Conservation (phyloP, 768 basidiomycete species). For the Holtermanniella nyarrowii region DNA sequence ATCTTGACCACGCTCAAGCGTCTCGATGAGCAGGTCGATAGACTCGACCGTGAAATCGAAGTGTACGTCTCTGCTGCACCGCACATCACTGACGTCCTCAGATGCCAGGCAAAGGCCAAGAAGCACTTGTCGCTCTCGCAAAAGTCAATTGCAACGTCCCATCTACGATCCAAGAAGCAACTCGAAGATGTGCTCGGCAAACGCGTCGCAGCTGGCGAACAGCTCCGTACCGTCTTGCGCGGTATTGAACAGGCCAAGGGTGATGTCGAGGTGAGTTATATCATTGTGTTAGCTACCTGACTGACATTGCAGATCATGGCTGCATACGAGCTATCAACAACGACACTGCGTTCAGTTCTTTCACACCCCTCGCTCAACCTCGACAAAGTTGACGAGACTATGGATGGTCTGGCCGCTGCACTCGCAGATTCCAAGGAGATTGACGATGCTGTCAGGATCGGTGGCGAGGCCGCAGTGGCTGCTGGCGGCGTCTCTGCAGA, state of each 20-base stretch:
- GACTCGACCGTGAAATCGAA: constrained; percentile 59
- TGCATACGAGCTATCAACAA: constrained; percentile 70
- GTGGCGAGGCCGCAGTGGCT: constrained; percentile 53
- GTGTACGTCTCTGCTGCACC: constrained; percentile 48
- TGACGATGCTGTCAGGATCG: constrained; percentile 62
- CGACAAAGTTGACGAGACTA: constrained; percentile 70
- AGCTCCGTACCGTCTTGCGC: constrained; percentile 63
- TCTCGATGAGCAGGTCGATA: constrained; percentile 59
- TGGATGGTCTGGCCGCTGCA: constrained; percentile 76
- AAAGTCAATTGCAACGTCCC: constrained; percentile 61
- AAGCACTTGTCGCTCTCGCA: constrained; percentile 58
- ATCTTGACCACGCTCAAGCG: constrained; percentile 61
- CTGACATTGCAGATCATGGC: constrained; percentile 61
- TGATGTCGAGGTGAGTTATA: constrained; percentile 61
- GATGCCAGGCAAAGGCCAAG: constrained; percentile 58
- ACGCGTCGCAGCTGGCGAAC: constrained; percentile 61
- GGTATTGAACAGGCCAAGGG: constrained; percentile 81
- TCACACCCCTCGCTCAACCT: constrained; percentile 68
- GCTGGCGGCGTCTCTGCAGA: constrained; percentile 43
- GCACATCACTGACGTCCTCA: constrained; percentile 33
- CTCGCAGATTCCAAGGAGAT: constrained; percentile 73
- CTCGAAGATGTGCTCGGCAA: constrained; percentile 67
- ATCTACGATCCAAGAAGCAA: constrained; percentile 70
- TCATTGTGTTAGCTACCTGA: constrained; percentile 1
- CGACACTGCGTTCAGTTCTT: constrained; percentile 64